Evolutionary conservation across 2,329 filamentous ascomycete species (phyloP).

Genomic region (Neophaeococcomyces aloes): DNA sequence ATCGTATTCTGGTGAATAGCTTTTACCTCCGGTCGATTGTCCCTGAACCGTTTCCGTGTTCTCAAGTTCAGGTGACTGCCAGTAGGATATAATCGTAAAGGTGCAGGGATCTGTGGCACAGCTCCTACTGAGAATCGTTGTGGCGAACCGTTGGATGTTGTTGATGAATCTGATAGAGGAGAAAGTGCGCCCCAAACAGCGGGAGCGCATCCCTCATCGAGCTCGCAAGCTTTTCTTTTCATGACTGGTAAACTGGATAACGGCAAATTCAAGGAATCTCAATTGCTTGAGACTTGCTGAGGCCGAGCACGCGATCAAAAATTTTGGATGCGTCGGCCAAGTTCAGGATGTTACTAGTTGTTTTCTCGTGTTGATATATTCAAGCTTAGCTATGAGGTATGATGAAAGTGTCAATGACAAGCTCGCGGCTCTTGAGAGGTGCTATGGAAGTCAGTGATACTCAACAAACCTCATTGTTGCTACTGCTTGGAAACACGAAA

Average conservation of each 20-base stretch:
- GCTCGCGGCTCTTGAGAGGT: too few species aligned
- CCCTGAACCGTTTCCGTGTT: constrained; percentile 49
- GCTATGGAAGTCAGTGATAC: too few species aligned
- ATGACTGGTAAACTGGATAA: background rate
- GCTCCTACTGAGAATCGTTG: background rate
- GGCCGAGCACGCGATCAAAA: background rate
- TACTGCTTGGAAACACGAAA: too few species aligned
- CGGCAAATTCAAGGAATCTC: background rate
- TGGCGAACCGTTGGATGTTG: background rate
- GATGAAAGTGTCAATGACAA: too few species aligned
- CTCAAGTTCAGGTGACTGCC: constrained; percentile 40
- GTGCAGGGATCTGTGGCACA: background rate
- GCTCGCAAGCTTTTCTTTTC: constrained; percentile 6
- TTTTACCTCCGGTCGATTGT: constrained; percentile 48
- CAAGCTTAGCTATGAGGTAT: too few species aligned
- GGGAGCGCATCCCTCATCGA: background rate
- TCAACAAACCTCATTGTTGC: too few species aligned
- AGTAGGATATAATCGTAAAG: background rate
- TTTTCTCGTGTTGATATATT: too few species aligned
- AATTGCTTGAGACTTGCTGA: background rate
- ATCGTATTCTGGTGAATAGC: constrained; percentile 29
- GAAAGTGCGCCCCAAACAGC: background rate
- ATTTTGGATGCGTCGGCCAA: too few species aligned
- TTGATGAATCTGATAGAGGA: background rate
- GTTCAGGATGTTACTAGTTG: too few species aligned